Evolutionary conservation across 2,329 filamentous ascomycete species (phyloP), one percentile per base, ranked within the genome.

Genomic region (Talaromyces sp.): DNA sequence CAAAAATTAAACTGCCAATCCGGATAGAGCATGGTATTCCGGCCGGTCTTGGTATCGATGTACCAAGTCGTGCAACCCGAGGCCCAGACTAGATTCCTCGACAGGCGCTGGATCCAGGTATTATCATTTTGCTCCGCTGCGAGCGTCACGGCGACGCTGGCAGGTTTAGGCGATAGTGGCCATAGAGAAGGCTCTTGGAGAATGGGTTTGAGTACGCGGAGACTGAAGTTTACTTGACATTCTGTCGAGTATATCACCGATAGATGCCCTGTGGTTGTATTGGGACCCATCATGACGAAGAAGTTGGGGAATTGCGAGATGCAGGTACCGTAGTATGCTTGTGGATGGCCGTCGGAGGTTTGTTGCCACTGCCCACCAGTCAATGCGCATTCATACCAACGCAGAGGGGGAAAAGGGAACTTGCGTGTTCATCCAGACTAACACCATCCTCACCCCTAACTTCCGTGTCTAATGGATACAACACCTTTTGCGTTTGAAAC

Each of bases 11-110:
- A 82, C 67, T 83, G 80, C 75, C 78, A 83, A 55, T 82, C 79
- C 0, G 81, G 82, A 65, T 82, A 84, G 75, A 84, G 81, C 67
- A 80, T 80, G 6, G 79, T 81, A 63, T 84, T 84, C 54, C 78
- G 72, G 0, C 77, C 76, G 0, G 80, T 81, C 52, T 75, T 75
- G 0, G 73, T 70, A 63, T 84, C 79, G 1, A 84, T 73, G 3
- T 77, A 81, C 82, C 82, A 84, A n/a, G 76, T 80, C 1, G 77
- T 79, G 65, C 82, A 84, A 0, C 82, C 82, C 1, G 76, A 77
- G 0, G 75, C 70, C 80, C 80, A 84, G 0, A 84, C 82, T 0
- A 83, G 68, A 39, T 72, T 72, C 52, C 73, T 78, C 0, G 78
- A 76, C 58, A 76, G 75, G 0, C 66, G 52, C 57, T 84, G 79